A percentile compares a stretch with the other conserved stretches of the same genome.
phyloP scores from a whole-genome alignment of 768 basidiomycete species.

The Pleurotus platypus region DNA sequence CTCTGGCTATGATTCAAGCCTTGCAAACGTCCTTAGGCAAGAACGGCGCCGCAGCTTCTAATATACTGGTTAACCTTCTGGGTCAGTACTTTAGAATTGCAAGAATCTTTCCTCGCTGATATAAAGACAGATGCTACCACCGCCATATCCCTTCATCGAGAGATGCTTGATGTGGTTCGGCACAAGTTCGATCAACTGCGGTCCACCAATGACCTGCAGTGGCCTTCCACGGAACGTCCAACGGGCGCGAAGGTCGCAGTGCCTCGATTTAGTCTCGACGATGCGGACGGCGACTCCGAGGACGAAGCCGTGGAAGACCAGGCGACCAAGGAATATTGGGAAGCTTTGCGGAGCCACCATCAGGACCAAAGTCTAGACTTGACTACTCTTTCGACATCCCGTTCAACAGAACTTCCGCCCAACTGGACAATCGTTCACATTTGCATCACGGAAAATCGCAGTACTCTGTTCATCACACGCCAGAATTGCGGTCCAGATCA shows the following conservation, averaged over 20 bases:
- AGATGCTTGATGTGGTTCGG: constrained; percentile 80
- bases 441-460: constrained; percentile 78
- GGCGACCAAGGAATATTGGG: constrained; percentile 58
- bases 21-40: constrained; percentile 82
- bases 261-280: background rate
- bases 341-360: constrained; percentile 51
- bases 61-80: constrained; percentile 54
- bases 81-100: constrained; percentile 30
- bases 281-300: constrained; percentile 27
- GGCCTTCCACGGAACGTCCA: constrained; percentile 53
- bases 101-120: background rate
- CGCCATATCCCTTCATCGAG: constrained; percentile 77
- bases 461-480: constrained; percentile 79
- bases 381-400: constrained; percentile 36
- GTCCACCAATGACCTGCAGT: constrained; percentile 62
- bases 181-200: constrained; percentile 54
- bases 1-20: constrained; percentile 65
- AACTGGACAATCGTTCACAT: constrained; percentile 87
- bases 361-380: constrained; percentile 38
- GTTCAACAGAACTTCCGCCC: constrained; percentile 49
- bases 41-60: constrained; percentile 40
- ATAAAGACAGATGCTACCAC: constrained; percentile 58
- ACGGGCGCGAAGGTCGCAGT: background rate
- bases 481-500: constrained; percentile 50
- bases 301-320: constrained; percentile 16